Conservation (phyloP, 441 rosid species). For the Pelargonium australe region DNA sequence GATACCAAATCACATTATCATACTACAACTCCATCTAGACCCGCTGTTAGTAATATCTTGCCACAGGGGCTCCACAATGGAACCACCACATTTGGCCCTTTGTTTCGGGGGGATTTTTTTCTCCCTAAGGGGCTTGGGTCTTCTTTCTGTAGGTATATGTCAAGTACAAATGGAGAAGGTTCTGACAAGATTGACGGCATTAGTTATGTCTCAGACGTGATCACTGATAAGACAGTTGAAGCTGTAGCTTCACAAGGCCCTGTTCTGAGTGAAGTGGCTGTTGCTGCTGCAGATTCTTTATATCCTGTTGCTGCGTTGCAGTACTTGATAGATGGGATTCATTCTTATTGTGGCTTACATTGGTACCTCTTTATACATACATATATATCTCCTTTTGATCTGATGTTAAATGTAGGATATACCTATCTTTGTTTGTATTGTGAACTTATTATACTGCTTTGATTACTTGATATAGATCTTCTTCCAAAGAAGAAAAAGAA, state of each 20-base stretch:
- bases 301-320: constrained; percentile 45
- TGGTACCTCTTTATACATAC: constrained; percentile 25
- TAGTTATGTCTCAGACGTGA: constrained; percentile 29
- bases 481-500: too few relatives aligned
- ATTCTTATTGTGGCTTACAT: constrained; percentile 39
- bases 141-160: constrained; percentile 33
- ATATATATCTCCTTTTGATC: not conserved
- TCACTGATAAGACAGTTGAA: constrained; percentile 22
- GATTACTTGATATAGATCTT: too few relatives aligned
- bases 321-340: constrained; percentile 38
- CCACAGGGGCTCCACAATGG: constrained; percentile 6
- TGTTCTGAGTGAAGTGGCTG: constrained; percentile 38
- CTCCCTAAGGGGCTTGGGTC: constrained; percentile 24
- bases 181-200: constrained; percentile 37
- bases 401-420: not conserved
- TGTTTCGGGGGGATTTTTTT: constrained; percentile 18
- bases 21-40: not conserved
- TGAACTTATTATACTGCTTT: not conserved
- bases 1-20: constrained; percentile 17
- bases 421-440: not conserved
- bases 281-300: constrained; percentile 47
- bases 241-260: constrained; percentile 23
- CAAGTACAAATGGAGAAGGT: constrained; percentile 31
- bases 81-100: constrained; percentile 15
- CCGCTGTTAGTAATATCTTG: constrained; percentile 13